phyloP scores from a whole-genome alignment of 371 early-diverging fungal species.

The Entomophthora muscae region DNA sequence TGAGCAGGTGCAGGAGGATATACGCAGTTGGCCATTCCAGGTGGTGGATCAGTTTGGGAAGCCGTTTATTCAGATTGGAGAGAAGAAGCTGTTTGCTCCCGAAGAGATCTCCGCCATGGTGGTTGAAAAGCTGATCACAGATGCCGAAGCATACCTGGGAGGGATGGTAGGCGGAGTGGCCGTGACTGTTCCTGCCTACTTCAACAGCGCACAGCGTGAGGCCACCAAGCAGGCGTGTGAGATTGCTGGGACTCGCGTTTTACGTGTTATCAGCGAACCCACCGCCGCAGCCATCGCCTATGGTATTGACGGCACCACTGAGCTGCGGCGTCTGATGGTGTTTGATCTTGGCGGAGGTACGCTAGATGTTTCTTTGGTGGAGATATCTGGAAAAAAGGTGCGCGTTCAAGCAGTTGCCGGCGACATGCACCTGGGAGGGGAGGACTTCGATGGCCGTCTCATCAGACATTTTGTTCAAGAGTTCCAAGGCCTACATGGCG shows the following conservation, averaged over 20 bases:
- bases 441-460: no score
- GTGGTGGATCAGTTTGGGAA: conserved; percentile 60
- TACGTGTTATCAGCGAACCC: conserved; percentile 84
- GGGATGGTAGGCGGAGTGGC: conserved; percentile 80
- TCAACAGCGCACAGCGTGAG: conserved; percentile 64
- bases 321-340: conserved; percentile 61
- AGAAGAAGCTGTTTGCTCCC: conserved; percentile 84
- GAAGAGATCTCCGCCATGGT: conserved; percentile 90
- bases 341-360: conserved; percentile 96
- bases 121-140: conserved; percentile 90
- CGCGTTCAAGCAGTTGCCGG: conserved; percentile 76
- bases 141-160: conserved; percentile 90
- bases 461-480: conserved; percentile 58
- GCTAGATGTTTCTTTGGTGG: conserved; percentile 79
- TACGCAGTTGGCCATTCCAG: conserved; percentile 83
- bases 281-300: conserved; percentile 92
- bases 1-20: conserved; percentile 65
- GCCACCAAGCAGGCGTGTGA: conserved; percentile 67
- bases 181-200: conserved; percentile 95
- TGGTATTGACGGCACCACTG: conserved; percentile 48
- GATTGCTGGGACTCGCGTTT: conserved; percentile 54
- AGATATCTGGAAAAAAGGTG: conserved; percentile 73
- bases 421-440: conserved; percentile 90
- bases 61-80: conserved; percentile 65
- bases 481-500: conserved; percentile 49